These are phyloP conservation scores for Cordyceps javanica DNA, from an alignment of 2,329 filamentous ascomycete species.

Conservation along the genomic window DNA sequence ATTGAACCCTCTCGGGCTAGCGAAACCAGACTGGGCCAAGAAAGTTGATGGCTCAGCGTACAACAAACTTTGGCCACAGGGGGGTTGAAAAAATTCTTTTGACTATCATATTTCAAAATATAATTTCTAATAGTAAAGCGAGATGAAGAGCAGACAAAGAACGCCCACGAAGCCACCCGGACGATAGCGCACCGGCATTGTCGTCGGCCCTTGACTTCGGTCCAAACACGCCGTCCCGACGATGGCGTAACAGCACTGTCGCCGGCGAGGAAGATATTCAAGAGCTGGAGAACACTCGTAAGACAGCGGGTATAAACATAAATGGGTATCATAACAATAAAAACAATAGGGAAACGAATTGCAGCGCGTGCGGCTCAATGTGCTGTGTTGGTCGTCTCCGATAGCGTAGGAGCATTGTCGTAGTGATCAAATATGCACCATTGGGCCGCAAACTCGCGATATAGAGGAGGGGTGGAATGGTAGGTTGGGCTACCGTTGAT, in stretches of 20 bases:
- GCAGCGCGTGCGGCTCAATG: background rate
- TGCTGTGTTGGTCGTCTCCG: constrained; percentile 15
- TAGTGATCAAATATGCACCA: constrained; percentile 14
- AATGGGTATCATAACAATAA: constrained; percentile 40
- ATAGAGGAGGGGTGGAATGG: constrained; percentile 13
- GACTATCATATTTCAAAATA: no score
- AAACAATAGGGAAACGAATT: constrained; percentile 18
- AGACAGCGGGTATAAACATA: constrained; percentile 40
- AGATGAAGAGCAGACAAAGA: constrained; percentile 18
- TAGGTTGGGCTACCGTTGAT: constrained; percentile 32
- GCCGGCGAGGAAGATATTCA: constrained; percentile 37
- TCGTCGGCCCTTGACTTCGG: constrained; percentile 39
- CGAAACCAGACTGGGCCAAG: no score
- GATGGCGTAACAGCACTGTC: constrained; percentile 52
- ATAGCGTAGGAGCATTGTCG: constrained; percentile 54
- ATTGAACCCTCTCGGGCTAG: no score
- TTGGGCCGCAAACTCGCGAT: background rate
- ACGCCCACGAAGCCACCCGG: constrained; percentile 40
- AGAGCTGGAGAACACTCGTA: constrained; percentile 26
- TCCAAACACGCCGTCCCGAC: constrained; percentile 48
- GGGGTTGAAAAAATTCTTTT: no score
- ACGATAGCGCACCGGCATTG: constrained; percentile 52
- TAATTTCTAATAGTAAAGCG: background rate
- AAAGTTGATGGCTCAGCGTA: no score
- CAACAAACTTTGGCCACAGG: no score